These are phyloP conservation scores for Sugiyamaella americana DNA, from an alignment of 805 yeast genomes.

Conservation along the genomic window DNA sequence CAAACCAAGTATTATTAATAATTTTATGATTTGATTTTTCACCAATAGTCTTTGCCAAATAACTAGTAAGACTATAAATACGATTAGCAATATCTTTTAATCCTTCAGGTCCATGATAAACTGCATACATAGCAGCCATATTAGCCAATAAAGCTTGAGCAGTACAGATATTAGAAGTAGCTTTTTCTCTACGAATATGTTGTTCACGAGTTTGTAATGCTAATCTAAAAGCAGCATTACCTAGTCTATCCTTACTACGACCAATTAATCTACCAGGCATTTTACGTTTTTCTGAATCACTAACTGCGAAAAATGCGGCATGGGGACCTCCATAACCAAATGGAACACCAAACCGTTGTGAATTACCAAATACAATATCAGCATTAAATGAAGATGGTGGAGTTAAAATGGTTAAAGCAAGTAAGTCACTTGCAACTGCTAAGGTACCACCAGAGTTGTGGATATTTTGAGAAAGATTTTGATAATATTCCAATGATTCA, in stretches of 20 bases:
- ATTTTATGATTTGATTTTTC: conserved; percentile 39
- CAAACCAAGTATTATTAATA: conserved; percentile 66
- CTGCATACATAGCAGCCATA: conserved; percentile 92
- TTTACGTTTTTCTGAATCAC: conserved; percentile 74
- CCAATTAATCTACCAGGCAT: conserved; percentile 97
- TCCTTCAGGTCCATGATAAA: conserved; percentile 92
- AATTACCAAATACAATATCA: conserved; percentile 84
- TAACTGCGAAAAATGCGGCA: conserved; percentile 93
- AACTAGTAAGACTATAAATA: conserved; percentile 64
- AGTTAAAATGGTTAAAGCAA: conserved; percentile 78
- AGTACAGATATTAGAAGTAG: conserved; percentile 96
- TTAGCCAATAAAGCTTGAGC: conserved; percentile 96
- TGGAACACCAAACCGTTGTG: conserved; percentile 97
- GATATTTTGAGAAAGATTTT: conserved; percentile 47
- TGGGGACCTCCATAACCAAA: conserved; percentile 99
- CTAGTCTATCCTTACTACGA: conserved; percentile 83
- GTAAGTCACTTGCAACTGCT: conserved; percentile 83
- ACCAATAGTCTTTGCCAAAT: conserved; percentile 59
- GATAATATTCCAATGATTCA: conserved; percentile 13
- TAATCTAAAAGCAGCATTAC: conserved; percentile 80
- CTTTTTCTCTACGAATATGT: conserved; percentile 95
- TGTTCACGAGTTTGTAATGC: conserved; percentile 98
- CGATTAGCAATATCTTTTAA: conserved; percentile 70
- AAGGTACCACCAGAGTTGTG: conserved; percentile 71
- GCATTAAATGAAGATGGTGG: conserved; percentile 87